A percentile compares a stretch with the other conserved stretches of the same genome.
These are phyloP conservation scores for Geotrichum macrosporum DNA, from an alignment of 1,139 yeast genomes.

Conservation along the genomic window DNA sequence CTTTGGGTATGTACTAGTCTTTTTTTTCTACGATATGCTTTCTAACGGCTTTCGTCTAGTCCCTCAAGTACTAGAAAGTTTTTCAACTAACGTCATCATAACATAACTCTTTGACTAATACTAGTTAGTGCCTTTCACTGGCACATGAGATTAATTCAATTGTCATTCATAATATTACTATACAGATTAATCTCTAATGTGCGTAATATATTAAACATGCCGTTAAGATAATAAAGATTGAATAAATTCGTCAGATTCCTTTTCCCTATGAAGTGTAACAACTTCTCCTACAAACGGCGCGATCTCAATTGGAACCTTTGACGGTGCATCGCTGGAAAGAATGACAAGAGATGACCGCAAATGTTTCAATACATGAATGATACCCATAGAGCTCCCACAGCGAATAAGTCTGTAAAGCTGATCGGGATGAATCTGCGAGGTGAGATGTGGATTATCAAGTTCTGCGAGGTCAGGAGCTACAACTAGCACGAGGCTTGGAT, in stretches of 20 bases:
- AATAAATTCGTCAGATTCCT: conserved; percentile 19
- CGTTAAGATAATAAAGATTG: conserved; percentile 20
- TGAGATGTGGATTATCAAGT: conserved; percentile 22
- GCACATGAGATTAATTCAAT: too few relatives aligned
- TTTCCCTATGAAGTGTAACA: conserved; percentile 23
- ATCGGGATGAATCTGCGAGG: conserved; percentile 26
- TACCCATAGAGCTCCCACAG: conserved; percentile 35
- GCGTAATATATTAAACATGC: neutral
- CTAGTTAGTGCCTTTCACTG: too few relatives aligned
- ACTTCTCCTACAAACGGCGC: conserved; percentile 30
- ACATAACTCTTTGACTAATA: too few relatives aligned
- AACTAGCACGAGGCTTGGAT: conserved; percentile 30
- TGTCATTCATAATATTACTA: conserved; percentile 2
- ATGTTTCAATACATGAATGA: conserved; percentile 35
- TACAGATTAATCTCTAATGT: neutral
- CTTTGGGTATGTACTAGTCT: conserved; percentile 4
- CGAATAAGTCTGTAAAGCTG: conserved; percentile 31
- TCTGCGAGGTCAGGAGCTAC: conserved; percentile 29
- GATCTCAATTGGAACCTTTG: conserved; percentile 24
- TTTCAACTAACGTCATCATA: conserved; percentile 6
- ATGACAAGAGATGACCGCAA: conserved; percentile 32
- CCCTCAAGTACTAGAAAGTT: conserved; percentile 14
- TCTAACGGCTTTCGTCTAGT: neutral
- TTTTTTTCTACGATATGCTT: neutral
- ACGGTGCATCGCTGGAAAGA: conserved; percentile 28